phyloP scores from a whole-genome alignment of 305 asterid genomes.

The Solanum aculeatissimum region DNA sequence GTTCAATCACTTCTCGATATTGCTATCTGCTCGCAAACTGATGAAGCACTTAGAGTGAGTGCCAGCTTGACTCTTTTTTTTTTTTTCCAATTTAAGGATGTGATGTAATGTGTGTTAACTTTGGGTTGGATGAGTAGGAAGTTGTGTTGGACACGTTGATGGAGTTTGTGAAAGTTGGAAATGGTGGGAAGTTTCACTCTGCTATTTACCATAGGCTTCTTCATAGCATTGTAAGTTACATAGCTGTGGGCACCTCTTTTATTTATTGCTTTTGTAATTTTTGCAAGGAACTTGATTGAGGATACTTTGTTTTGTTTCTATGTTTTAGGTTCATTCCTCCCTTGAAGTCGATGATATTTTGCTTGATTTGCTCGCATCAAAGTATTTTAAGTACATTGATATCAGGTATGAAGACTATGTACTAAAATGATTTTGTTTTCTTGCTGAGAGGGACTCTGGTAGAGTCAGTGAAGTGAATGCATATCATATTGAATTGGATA shows the following conservation, averaged over 20 bases:
- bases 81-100: not conserved
- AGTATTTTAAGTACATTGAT: constrained; percentile 70
- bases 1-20: constrained; percentile 33
- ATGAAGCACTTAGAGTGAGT: constrained; percentile 48
- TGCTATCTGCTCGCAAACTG: constrained; percentile 31
- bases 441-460: not conserved
- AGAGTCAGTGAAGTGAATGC: not conserved
- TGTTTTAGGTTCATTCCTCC: constrained; percentile 47
- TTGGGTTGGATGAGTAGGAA: constrained; percentile 32
- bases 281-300: not conserved
- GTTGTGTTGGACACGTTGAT: constrained; percentile 62
- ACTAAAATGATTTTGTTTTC: not conserved
- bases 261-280: not conserved
- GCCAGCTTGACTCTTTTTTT: not conserved
- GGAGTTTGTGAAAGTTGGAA: constrained; percentile 88
- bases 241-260: not conserved
- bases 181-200: constrained; percentile 64
- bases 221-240: constrained; percentile 38
- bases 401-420: constrained; percentile 42
- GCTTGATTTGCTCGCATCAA: constrained; percentile 45
- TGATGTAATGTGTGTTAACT: not conserved
- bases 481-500: no score
- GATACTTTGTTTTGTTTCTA: not conserved
- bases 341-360: constrained; percentile 37
- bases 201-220: constrained; percentile 64